These are phyloP conservation scores for Ophiorrhiza pumila DNA, from an alignment of 257 asterid species.

Conservation along the genomic window DNA sequence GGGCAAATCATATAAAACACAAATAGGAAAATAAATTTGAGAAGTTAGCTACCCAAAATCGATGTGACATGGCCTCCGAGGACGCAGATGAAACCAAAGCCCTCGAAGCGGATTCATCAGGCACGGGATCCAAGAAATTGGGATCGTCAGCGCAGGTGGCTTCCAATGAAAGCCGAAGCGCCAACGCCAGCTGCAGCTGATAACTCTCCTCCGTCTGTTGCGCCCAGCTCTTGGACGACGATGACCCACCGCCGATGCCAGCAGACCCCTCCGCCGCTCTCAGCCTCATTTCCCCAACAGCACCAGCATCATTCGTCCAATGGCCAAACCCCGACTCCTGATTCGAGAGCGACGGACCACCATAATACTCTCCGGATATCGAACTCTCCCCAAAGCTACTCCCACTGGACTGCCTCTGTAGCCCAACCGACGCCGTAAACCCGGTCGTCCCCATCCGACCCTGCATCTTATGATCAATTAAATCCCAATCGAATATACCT, in stretches of 20 bases:
- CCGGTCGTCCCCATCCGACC: conserved; percentile 51
- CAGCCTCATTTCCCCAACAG: conserved; percentile 46
- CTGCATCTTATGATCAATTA: conserved; percentile 58
- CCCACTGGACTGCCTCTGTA: conserved; percentile 89
- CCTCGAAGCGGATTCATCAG: conserved; percentile 43
- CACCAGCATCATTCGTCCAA: conserved; percentile 34
- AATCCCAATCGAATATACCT: conserved; percentile 63
- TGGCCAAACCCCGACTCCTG: conserved; percentile 36
- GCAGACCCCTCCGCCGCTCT: conserved; percentile 42
- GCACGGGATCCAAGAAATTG: conserved; percentile 68
- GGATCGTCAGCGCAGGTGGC: conserved; percentile 84
- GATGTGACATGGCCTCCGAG: conserved; percentile 70
- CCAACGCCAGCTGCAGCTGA: conserved; percentile 87
- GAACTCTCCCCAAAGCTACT: conserved; percentile 93
- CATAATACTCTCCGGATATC: conserved; percentile 65
- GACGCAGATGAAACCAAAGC: conserved; percentile 41
- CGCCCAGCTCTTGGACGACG: conserved; percentile 88
- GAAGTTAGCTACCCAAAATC: conserved; percentile 70
- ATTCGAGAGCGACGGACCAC: conserved; percentile 53
- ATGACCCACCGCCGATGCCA: conserved; percentile 48
- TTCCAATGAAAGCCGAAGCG: conserved; percentile 82
- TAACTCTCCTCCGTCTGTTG: conserved; percentile 98
- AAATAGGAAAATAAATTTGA: background rate
- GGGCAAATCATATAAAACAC: background rate
- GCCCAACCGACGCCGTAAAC: conserved; percentile 49